A percentile compares a stretch with the other conserved stretches of the same genome.
Conservation (phyloP, 306 rosid species). For the Pyrus betulifolia region DNA sequence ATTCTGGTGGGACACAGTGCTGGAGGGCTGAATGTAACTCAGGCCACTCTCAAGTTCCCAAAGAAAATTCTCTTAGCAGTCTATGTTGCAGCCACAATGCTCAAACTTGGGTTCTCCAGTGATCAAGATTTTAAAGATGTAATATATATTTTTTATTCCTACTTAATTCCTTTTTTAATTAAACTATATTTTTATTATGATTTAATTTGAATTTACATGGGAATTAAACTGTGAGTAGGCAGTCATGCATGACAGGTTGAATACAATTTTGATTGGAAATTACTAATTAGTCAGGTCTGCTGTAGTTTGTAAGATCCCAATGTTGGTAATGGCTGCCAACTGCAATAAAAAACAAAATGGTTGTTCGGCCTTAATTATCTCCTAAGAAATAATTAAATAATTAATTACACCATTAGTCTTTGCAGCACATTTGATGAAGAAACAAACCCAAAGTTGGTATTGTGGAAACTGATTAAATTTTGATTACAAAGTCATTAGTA, state of each 20-base stretch:
- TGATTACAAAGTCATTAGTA: slow-evolving; percentile 6
- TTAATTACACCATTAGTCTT: not conserved
- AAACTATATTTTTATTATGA: not conserved
- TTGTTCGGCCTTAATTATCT: not conserved
- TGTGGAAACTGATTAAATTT: not conserved
- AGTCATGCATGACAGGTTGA: not conserved
- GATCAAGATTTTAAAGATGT: slow-evolving; percentile 69
- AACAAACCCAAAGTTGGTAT: not conserved
- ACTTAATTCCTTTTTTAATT: not conserved
- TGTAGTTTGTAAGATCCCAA: not conserved
- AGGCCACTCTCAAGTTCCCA: slow-evolving; percentile 61
- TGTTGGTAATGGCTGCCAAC: slow-evolving; percentile 1
- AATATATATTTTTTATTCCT: not conserved
- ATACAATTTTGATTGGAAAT: not conserved
- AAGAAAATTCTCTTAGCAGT: slow-evolving; percentile 59
- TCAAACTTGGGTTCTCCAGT: slow-evolving; percentile 42
- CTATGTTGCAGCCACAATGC: slow-evolving; percentile 91
- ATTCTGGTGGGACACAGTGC: slow-evolving; percentile 93
- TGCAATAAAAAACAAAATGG: not conserved
- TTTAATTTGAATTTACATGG: not conserved
- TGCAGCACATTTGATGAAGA: not conserved
- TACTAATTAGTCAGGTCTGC: not conserved
- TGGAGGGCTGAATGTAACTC: slow-evolving; percentile 78
- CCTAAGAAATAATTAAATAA: not conserved
- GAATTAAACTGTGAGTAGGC: not conserved